Base-by-base conservation (phyloP, 495 filamentous ascomycete genomes). In the Elaphomyces granulatus region DNA sequence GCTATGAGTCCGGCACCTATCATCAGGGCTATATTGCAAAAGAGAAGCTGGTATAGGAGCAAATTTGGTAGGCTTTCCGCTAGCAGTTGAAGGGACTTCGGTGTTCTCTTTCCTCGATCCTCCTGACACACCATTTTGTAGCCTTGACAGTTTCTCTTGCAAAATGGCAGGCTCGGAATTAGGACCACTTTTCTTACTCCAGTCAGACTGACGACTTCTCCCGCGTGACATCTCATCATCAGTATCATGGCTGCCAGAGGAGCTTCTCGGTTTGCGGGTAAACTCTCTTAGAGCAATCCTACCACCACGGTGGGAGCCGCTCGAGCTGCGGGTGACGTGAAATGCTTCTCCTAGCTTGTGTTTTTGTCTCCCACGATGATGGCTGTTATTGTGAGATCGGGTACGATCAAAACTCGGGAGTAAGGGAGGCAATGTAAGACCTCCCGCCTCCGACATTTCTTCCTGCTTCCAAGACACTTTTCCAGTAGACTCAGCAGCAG, bases 141-240 rank as follows among this genome's bases (percentile, higher is more conserved):
- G n/a, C n/a, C n/a, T n/a, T n/a, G n/a, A n/a, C n/a, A n/a, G n/a
- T n/a, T n/a, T n/a, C n/a, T n/a, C n/a, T n/a, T n/a, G n/a, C n/a
- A n/a, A n/a, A n/a, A n/a, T n/a, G n/a, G n/a, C n/a, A n/a, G n/a
- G 15, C 37, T 38, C 41, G 1, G 28, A 8, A 21, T 43, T 43
- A 14, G 17, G 4, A 21, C 8, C 14, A 15, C 33, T 20, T 38
- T 32, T 28, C 15, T 36, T 36, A 26, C 21, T 31, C 17, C 36
- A 28, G 16, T 26, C 37, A 37, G 26, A 15, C 7, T 18, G 33
- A 14, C 41, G 41, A 15, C 34, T 17, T 23, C 41, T 43, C n/a
- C 41, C 41, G 14, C 41, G 41, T 14, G 41, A 20, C 4, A 37
- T 10, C 15, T 19, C 35, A 8, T 31, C 41, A 33, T 30, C 34